These are phyloP conservation scores for Fusarium longipes DNA, from an alignment of 2,329 filamentous ascomycete species.

Conservation along the genomic window DNA sequence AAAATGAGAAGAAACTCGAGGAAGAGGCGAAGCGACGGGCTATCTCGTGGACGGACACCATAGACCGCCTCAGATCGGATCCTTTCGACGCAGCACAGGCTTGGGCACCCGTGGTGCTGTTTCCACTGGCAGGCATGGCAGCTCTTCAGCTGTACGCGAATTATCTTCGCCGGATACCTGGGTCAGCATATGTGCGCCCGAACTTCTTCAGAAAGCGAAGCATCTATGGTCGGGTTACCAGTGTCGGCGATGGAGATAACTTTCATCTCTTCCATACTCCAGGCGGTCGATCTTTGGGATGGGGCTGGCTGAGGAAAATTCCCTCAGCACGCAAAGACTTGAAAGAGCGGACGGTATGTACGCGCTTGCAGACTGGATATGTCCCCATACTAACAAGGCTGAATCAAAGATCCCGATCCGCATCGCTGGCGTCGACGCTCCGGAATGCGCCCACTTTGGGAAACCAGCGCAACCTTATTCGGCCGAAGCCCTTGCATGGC, in stretches of 20 bases:
- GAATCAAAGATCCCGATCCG: conserved; percentile 80
- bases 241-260: conserved; percentile 95
- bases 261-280: conserved; percentile 96
- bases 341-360: conserved; percentile 79
- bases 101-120: conserved; percentile 54
- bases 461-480: conserved; percentile 85
- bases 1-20: conserved; percentile 30
- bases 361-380: background rate
- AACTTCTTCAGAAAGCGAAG: conserved; percentile 79
- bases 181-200: conserved; percentile 78
- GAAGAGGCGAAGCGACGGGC: conserved; percentile 42
- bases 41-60: conserved; percentile 55
- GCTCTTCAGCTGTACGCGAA: conserved; percentile 71
- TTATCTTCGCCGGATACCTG: conserved; percentile 87
- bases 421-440: conserved; percentile 91
- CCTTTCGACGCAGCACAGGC: conserved; percentile 53
- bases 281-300: conserved; percentile 85
- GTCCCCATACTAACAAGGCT: conserved; percentile 29
- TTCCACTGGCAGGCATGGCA: conserved; percentile 53
- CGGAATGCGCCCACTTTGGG: conserved; percentile 93
- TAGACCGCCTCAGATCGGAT: conserved; percentile 46
- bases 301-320: conserved; percentile 88
- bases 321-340: conserved; percentile 76
- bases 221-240: conserved; percentile 87
- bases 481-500: conserved; percentile 82